Base-by-base conservation (phyloP, 73 alveolate species). In the Paramecium sonneborni region DNA sequence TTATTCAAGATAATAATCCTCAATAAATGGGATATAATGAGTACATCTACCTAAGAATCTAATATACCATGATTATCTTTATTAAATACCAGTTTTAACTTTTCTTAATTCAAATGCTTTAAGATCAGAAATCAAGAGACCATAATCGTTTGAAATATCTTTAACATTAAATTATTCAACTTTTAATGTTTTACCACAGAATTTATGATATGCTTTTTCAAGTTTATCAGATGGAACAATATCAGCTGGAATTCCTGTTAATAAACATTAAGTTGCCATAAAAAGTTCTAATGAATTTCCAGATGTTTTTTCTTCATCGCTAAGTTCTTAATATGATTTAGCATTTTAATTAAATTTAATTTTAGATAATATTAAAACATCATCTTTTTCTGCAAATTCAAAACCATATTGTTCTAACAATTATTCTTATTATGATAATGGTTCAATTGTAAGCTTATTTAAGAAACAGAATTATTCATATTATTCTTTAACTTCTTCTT, bases 221-320 rank as follows among this genome's bases (percentile, higher is more conserved):
- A 74, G 44, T 74, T 20, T 74, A 74, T 74, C 87, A 14, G 87
- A 34, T 15, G 87, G 32, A 34, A 74, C 44, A 3, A 37, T 74
- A 74, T 74, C 87, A 3, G 87, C 87, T 35, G 34, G 35, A 37
- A 74, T 74, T 34, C 87, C 87, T 12, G 87, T 74, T 39, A 74
- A 37, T 74, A 37, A 35, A 74, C 56, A 34, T 74, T 74, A 74
- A 18, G 87, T 34, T 0, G 87, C 56, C 87, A 74, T 74, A 74
- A 74, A 74, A 14, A 74, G 44, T n/a, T 74, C 87, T 39, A 74
- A 74, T 1, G 67, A 37, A 74, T 74, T 74, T 18, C 87, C 58
- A 74, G 87, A 74, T 15, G 67, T 74, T 39, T 39, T 74, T 74
- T 74, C 87, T 39, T 74, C 32, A 34, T 74, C 87, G 32, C 38